Evolutionary conservation across 805 yeast genomes (phyloP), one percentile per base, ranked within the genome.

Genomic region (Hanseniaspora lindneri): DNA sequence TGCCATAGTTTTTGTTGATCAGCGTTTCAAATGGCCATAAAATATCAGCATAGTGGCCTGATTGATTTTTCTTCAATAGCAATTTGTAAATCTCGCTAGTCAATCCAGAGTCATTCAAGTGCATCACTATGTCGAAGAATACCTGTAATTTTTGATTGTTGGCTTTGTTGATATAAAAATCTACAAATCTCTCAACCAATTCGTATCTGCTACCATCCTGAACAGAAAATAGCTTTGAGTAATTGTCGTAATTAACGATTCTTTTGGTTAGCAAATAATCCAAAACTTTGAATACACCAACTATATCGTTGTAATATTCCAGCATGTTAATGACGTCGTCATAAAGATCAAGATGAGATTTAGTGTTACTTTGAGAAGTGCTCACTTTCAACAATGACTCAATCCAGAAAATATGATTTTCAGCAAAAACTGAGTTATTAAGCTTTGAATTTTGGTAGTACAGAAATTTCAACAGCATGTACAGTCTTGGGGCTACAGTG

Each of bases 21-120:
- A 46, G 28, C 4, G 49, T 46, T 46, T 46, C 49, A 46, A 39
- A 46, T 29, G 43, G 32, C 49, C 49, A 46, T 27, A 46, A 32
- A 6, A 46, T 23, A 16, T 46, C 43, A 25, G 28, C 4, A 14
- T 29, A 16, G 19, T 28, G 19, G 5, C 10, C 39, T 9, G n/a
- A n/a, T 11, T 13, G 30, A n/a, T 37, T 41, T 23, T 41, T 39
- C 2, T 40, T 13, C 9, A 19, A 11, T 10, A 46, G 32, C 4
- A 30, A 25, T 24, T 19, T 2, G 21, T 46, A 46, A 13, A 46
- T 28, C n/a, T 30, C 43, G 10, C 17, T 17, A 2, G 27, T 39
- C 16, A 39, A 19, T 2, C 9, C n/a, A 3, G 14, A 27, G 25
- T 24, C 24, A 13, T 39, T 19, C 6, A 46, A 13, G 13, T 40